Percentiles rank a stretch among this genome's conserved stretches.
Conservation (phyloP, 306 rosid species). For the Corylus avellana region DNA sequence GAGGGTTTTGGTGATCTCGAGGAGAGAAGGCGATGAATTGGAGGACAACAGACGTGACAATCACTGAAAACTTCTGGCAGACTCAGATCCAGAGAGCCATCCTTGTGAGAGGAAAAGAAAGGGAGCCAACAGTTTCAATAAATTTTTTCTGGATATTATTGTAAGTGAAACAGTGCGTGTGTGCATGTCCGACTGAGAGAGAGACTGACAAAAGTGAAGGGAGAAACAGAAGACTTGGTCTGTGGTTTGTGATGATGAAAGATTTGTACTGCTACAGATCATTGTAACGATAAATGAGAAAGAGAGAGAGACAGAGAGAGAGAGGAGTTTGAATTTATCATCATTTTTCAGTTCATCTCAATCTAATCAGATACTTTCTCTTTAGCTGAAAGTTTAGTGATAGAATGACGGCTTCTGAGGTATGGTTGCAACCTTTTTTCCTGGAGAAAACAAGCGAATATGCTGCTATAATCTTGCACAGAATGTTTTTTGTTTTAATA, state of each 20-base stretch:
- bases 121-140: constrained; percentile 25
- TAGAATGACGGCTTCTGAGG: constrained; percentile 19
- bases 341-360: not conserved
- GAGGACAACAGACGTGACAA: constrained; percentile 48
- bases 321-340: not conserved
- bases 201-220: constrained; percentile 45
- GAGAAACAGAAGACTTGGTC: constrained; percentile 37
- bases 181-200: constrained; percentile 29
- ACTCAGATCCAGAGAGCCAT: constrained; percentile 35
- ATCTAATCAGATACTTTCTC: not conserved
- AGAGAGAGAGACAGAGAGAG: constrained; percentile 16
- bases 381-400: not conserved
- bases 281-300: constrained; percentile 6
- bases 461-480: constrained; percentile 17
- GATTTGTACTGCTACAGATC: constrained; percentile 31
- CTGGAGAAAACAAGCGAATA: not conserved
- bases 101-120: constrained; percentile 25
- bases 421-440: not conserved
- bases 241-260: not conserved
- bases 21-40: constrained; percentile 49
- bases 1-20: constrained; percentile 53
- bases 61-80: constrained; percentile 28
- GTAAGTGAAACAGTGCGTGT: constrained; percentile 37
- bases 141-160: constrained; percentile 41
- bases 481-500: not conserved